Percentiles rank a stretch among this genome's conserved stretches.
Evolutionary conservation across 2,329 filamentous ascomycete species (phyloP).

Genomic region (Akanthomyces dipterigenus): DNA sequence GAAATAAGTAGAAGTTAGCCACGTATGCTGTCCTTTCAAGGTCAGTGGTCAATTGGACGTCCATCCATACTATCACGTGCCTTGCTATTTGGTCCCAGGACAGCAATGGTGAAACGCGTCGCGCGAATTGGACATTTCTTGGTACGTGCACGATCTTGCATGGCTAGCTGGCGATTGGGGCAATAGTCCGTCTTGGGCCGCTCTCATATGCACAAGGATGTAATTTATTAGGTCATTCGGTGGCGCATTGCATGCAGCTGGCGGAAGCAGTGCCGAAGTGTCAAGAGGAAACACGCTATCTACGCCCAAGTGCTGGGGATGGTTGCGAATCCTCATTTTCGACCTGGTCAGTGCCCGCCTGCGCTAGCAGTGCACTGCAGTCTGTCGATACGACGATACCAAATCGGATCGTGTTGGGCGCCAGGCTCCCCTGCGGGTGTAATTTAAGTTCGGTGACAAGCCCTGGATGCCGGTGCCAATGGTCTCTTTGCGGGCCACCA

Average conservation of each 20-base stretch:
- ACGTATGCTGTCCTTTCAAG: too few species aligned
- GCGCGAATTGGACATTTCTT: neutral
- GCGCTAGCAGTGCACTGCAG: neutral
- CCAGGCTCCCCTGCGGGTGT: neutral
- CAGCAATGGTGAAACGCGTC: neutral
- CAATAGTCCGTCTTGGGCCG: neutral
- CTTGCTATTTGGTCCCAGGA: neutral
- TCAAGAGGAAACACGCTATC: neutral
- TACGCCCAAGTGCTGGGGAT: neutral
- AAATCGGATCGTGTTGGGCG: slow-evolving; percentile 4
- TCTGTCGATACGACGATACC: slow-evolving; percentile 3
- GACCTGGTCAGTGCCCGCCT: neutral
- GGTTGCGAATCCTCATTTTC: slow-evolving; percentile 3
- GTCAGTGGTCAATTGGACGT: too few species aligned
- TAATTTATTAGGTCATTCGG: neutral
- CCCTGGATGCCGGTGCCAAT: neutral
- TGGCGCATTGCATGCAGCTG: neutral
- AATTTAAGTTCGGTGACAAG: slow-evolving; percentile 1
- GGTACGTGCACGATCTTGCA: slow-evolving; percentile 6
- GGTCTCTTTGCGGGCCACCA: neutral
- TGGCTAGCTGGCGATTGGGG: slow-evolving; percentile 1
- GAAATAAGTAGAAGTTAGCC: too few species aligned
- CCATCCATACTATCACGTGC: too few species aligned
- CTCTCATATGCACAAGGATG: neutral
- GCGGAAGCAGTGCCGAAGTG: neutral